A percentile compares a stretch with the other conserved stretches of the same genome.
These are phyloP conservation scores for Clarkia xantiana DNA, from an alignment of 345 rosid species.

Conservation along the genomic window DNA sequence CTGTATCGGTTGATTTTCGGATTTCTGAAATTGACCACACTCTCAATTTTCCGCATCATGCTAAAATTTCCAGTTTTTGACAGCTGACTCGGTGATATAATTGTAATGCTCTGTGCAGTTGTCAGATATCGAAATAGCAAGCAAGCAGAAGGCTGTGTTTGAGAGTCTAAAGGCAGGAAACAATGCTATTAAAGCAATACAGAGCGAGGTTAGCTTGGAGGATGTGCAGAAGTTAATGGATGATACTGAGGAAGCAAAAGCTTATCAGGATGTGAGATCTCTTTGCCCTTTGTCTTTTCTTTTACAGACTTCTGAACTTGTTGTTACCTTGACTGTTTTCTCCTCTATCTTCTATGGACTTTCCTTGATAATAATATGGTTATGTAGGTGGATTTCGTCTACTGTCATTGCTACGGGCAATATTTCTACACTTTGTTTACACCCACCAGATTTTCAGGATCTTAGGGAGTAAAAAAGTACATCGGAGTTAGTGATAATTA, in stretches of 20 bases:
- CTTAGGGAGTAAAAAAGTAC: too few relatives aligned
- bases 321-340: background rate
- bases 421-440: too few relatives aligned
- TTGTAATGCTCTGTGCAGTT: conserved; percentile 27
- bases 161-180: conserved; percentile 80
- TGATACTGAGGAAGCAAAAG: conserved; percentile 83
- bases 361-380: background rate
- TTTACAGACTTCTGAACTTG: background rate
- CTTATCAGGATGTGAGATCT: conserved; percentile 80
- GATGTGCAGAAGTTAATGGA: conserved; percentile 96
- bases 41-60: background rate
- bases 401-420: too few relatives aligned
- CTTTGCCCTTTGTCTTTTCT: background rate
- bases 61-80: background rate
- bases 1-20: background rate
- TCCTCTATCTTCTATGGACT: background rate
- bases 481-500: too few relatives aligned
- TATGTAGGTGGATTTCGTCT: too few relatives aligned
- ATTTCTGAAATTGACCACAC: background rate
- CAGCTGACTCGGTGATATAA: conserved; percentile 1
- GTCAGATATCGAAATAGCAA: conserved; percentile 84
- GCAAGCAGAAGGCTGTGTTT: conserved; percentile 93
- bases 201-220: conserved; percentile 72
- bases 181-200: conserved; percentile 72
- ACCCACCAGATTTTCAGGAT: too few relatives aligned